phyloP scores from a whole-genome alignment of 306 rosid genomes.

The Acacia melanoxylon region DNA sequence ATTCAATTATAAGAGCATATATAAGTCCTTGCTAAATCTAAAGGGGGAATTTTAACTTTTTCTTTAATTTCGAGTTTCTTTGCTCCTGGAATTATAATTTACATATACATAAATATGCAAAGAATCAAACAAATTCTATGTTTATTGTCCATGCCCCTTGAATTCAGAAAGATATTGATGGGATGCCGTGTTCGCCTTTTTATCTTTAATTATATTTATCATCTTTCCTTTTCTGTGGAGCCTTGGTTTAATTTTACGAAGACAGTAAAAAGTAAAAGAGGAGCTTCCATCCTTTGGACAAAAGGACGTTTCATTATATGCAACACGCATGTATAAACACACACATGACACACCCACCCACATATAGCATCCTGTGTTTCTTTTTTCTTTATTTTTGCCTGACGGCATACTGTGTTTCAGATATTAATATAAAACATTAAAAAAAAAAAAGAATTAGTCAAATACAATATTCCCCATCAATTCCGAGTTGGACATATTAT shows the following conservation, averaged over 20 bases:
- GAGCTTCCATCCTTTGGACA: background rate
- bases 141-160: background rate
- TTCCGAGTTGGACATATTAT: background rate
- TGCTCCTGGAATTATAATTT: background rate
- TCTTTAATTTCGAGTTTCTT: background rate
- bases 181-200: background rate
- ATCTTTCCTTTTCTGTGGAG: background rate
- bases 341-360: too few relatives aligned
- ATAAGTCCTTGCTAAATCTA: constrained; percentile 10
- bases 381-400: too few relatives aligned
- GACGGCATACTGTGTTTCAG: background rate
- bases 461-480: background rate
- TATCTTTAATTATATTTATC: background rate
- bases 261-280: background rate
- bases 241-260: background rate
- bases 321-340: background rate
- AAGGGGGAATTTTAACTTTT: constrained; percentile 12
- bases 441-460: background rate
- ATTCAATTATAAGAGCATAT: constrained; percentile 10
- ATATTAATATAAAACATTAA: background rate
- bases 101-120: background rate
- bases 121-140: too few relatives aligned
- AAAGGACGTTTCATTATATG: background rate
- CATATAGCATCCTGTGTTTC: too few relatives aligned
- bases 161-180: background rate